Conservation (phyloP, 2,329 filamentous ascomycete genomes). For the Trichoderma aggressivum region DNA sequence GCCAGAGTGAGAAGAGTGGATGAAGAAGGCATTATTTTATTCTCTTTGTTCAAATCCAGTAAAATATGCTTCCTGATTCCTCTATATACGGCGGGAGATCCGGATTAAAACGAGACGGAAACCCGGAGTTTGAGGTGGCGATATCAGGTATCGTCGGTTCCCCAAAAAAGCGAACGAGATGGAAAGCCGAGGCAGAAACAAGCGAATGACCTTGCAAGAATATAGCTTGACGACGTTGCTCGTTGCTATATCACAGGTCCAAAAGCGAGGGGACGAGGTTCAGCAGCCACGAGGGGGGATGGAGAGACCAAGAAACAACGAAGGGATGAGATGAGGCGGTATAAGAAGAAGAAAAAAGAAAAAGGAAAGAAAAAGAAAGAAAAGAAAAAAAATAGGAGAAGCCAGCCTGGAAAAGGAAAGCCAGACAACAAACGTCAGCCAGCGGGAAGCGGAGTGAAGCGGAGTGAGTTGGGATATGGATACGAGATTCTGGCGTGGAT, state of each 20-base stretch:
- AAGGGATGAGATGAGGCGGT: neutral
- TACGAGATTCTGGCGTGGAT: conserved; percentile 5
- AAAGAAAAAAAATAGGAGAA: neutral
- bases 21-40: conserved; percentile 32
- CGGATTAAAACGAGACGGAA: neutral
- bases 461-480: conserved; percentile 5
- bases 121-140: neutral
- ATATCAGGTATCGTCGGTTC: neutral
- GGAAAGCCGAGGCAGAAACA: neutral
- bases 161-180: neutral
- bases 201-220: neutral
- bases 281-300: neutral
- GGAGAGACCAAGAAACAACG: neutral
- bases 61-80: neutral
- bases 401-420: neutral
- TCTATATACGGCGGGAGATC: conserved; percentile 4
- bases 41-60: neutral
- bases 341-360: neutral
- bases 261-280: neutral
- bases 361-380: neutral
- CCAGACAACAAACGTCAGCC: conserved; percentile 4
- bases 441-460: neutral
- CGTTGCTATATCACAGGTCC: conserved; percentile 1
- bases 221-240: neutral
- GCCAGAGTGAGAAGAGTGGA: conserved; percentile 35